Evolutionary conservation across 2,329 filamentous ascomycete genomes (phyloP).

Genomic region (Xenosphaeropsis pyriputrescens): DNA sequence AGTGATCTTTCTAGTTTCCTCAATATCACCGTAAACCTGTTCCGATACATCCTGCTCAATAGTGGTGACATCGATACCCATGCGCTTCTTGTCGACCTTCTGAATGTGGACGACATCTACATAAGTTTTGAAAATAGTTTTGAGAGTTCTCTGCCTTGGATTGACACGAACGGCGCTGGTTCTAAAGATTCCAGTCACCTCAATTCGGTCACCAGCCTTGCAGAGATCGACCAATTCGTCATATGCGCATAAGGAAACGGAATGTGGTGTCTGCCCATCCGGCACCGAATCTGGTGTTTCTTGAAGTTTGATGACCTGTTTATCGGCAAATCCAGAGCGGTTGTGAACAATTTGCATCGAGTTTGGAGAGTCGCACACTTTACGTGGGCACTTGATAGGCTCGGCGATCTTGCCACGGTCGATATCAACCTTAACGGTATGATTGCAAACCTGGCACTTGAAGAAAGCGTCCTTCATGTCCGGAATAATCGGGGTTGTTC

Average conservation of each 20-base stretch:
- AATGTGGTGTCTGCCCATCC: constrained; percentile 92
- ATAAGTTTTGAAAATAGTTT: constrained; percentile 96
- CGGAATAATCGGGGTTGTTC: constrained; percentile 88
- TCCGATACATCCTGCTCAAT: constrained; percentile 61
- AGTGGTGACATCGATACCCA: constrained; percentile 83
- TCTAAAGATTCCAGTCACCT: constrained; percentile 94
- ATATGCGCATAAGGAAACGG: constrained; percentile 89
- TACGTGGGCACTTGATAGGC: constrained; percentile 76
- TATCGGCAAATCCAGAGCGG: constrained; percentile 85
- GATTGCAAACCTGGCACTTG: constrained; percentile 84
- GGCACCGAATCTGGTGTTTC: constrained; percentile 93
- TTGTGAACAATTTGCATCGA: constrained; percentile 99
- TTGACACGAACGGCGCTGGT: constrained; percentile 90
- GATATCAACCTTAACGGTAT: constrained; percentile 79
- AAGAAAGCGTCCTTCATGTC: constrained; percentile 99
- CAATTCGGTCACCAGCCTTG: constrained; percentile 91
- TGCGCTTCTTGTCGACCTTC: constrained; percentile 87
- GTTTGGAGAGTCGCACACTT: constrained; percentile 70
- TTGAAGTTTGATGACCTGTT: constrained; percentile 97
- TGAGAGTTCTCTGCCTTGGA: constrained; percentile 80
- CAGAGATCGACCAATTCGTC: constrained; percentile 95
- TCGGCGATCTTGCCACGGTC: constrained; percentile 95
- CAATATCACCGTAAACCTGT: constrained; percentile 49
- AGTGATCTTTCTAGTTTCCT: constrained; percentile 71
- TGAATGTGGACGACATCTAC: constrained; percentile 92